Evolutionary conservation across 352 stramenopile genomes (phyloP).

Genomic region (Globisporangium abappressorium): DNA sequence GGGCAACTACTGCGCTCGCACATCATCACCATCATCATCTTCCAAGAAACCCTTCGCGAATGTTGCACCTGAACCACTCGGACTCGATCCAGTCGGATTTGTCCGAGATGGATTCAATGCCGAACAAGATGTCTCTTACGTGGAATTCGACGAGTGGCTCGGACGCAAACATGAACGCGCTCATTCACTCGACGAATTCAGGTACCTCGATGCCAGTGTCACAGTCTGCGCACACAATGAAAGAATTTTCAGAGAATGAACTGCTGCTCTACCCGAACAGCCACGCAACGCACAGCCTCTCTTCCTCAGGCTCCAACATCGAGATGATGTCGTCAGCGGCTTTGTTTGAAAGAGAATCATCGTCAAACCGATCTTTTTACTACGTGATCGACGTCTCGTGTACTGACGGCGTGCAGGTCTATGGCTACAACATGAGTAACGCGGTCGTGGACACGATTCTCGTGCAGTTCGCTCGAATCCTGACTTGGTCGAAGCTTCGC

Average conservation of each 20-base stretch:
- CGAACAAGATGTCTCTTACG: constrained; percentile 30
- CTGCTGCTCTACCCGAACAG: constrained; percentile 43
- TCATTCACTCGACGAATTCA: constrained; percentile 20
- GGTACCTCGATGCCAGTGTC: constrained; percentile 9
- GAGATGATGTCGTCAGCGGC: not conserved
- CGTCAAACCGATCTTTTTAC: constrained; percentile 61
- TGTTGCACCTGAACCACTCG: constrained; percentile 24
- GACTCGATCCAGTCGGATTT: constrained; percentile 75
- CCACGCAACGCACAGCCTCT: not conserved
- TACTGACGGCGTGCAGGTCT: constrained; percentile 50
- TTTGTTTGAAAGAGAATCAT: constrained; percentile 7
- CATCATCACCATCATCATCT: constrained; percentile 5
- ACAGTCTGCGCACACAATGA: not conserved
- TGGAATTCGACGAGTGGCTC: constrained; percentile 38
- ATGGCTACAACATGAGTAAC: constrained; percentile 79
- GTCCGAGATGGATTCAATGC: constrained; percentile 62
- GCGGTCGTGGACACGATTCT: constrained; percentile 56
- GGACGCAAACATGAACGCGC: constrained; percentile 26
- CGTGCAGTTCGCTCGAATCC: constrained; percentile 45
- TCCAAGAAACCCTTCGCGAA: constrained; percentile 1
- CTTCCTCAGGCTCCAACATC: constrained; percentile 6
- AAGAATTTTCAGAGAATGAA: constrained; percentile 57
- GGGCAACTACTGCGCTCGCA: not conserved
- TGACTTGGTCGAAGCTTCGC: constrained; percentile 75
- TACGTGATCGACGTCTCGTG: constrained; percentile 70